Percentiles rank a stretch among this genome's conserved stretches.
These are phyloP conservation scores for Gossypium trilobum DNA, from an alignment of 441 rosid genomes.

Conservation along the genomic window DNA sequence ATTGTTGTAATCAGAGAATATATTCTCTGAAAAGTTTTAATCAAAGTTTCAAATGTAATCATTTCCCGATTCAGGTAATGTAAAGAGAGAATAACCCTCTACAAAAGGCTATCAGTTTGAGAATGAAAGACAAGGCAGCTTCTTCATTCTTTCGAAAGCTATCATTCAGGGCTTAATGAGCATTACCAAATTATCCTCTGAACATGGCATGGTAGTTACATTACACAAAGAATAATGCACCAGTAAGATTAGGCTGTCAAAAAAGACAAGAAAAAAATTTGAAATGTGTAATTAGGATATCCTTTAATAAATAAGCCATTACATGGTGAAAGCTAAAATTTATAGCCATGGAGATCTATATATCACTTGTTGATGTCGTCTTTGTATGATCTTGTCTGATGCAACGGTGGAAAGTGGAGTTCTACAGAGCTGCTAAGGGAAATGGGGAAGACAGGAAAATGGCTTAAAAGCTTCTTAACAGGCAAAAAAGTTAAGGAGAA, in stretches of 20 bases:
- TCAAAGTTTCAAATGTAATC: too few species aligned
- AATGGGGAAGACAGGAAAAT: slow-evolving; percentile 80
- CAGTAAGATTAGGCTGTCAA: slow-evolving; percentile 27
- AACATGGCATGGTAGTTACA: slow-evolving; percentile 5
- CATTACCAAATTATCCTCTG: not conserved
- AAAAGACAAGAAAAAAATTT: not conserved
- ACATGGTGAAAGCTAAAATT: slow-evolving; percentile 17
- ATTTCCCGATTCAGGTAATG: too few species aligned
- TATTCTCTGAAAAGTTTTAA: too few species aligned
- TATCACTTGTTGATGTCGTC: slow-evolving; percentile 23
- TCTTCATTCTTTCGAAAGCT: slow-evolving; percentile 16
- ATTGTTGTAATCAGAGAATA: too few species aligned
- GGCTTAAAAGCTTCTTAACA: slow-evolving; percentile 60
- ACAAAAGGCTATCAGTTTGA: too few species aligned
- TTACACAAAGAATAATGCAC: slow-evolving; percentile 11
- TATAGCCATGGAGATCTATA: slow-evolving; percentile 15
- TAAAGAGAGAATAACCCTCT: too few species aligned
- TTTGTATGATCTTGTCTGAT: slow-evolving; percentile 16
- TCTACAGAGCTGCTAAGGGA: slow-evolving; percentile 15
- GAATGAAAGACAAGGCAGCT: not conserved
- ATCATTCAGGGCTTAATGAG: not conserved
- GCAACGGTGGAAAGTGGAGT: slow-evolving; percentile 7
- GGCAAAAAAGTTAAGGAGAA: slow-evolving; percentile 59
- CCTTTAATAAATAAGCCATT: slow-evolving; percentile 3
- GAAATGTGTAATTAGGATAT: too few species aligned